Conservation (phyloP, 768 basidiomycete genomes). For the Hypsizygus marmoreus region DNA sequence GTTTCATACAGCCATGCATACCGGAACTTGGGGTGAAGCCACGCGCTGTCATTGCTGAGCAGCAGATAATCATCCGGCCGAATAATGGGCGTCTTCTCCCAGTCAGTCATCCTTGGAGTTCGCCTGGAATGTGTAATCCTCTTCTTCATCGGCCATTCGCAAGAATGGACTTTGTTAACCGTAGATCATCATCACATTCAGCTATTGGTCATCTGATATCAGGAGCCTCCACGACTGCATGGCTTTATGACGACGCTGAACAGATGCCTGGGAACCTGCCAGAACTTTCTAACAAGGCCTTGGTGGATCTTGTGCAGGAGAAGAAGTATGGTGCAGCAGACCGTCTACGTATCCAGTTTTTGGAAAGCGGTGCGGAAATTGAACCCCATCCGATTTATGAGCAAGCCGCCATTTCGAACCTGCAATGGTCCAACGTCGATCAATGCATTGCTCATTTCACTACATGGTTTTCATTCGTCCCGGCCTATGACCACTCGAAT, state of each 20-base stretch:
- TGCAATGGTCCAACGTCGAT: slow-evolving; percentile 14
- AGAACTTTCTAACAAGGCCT: slow-evolving; percentile 6
- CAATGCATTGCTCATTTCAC: slow-evolving; percentile 9
- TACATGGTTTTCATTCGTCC: slow-evolving; percentile 22
- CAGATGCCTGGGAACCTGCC: background rate
- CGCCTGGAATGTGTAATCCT: background rate
- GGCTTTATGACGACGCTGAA: slow-evolving; percentile 5
- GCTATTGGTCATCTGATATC: slow-evolving; percentile 11
- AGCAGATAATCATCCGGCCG: too few relatives aligned
- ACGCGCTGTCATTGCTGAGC: too few relatives aligned
- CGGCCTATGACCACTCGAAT: slow-evolving; percentile 5
- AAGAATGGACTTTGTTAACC: background rate
- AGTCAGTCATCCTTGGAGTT: background rate
- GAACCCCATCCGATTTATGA: slow-evolving; percentile 15
- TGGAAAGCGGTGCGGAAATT: slow-evolving; percentile 11
- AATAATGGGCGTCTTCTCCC: background rate
- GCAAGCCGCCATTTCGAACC: slow-evolving; percentile 17
- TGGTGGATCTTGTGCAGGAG: slow-evolving; percentile 14
- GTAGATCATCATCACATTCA: slow-evolving; percentile 6
- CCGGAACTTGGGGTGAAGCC: too few relatives aligned
- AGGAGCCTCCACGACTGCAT: slow-evolving; percentile 4
- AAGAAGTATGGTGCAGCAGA: slow-evolving; percentile 21
- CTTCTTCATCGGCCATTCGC: background rate
- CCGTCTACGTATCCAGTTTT: slow-evolving; percentile 16
- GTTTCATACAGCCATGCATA: too few relatives aligned